Conservation (phyloP, 78 protist species). For the Pigoraptor vietnamica region DNA sequence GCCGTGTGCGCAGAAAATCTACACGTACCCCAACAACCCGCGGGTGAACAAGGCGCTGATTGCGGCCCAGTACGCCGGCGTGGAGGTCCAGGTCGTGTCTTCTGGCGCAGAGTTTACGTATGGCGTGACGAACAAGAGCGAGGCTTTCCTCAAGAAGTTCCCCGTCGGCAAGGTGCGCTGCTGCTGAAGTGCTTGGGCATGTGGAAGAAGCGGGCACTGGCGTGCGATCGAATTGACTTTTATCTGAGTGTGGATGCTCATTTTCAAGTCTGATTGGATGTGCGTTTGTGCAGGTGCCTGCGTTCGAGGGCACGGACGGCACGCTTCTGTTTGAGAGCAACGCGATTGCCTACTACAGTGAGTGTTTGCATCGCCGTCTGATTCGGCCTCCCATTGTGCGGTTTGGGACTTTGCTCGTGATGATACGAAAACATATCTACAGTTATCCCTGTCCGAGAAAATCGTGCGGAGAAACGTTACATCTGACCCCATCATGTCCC, state of each 20-base stretch:
- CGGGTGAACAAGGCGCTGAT: constrained; percentile 53
- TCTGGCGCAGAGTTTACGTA: constrained; percentile 40
- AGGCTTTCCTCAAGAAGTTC: constrained; percentile 22
- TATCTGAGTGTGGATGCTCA: no score
- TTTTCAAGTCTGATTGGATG: no score
- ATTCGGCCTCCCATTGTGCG: not conserved
- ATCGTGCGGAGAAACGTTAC: not conserved
- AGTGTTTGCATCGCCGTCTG: not conserved
- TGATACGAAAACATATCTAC: not conserved
- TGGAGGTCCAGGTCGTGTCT: constrained; percentile 39
- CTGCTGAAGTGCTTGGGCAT: no score
- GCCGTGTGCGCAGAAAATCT: constrained; percentile 46
- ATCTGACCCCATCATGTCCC: not conserved
- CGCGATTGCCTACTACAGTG: constrained; percentile 49
- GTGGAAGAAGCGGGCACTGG: no score
- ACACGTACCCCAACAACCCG: constrained; percentile 53
- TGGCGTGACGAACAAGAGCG: constrained; percentile 32
- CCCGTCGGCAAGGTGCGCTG: constrained; percentile 61
- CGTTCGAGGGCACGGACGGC: constrained; percentile 63
- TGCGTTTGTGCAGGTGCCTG: no score
- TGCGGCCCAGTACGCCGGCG: constrained; percentile 68
- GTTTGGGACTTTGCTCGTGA: no score
- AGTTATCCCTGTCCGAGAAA: constrained; percentile 3
- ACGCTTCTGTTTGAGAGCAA: constrained; percentile 53
- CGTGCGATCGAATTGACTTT: no score